Evolutionary conservation across 192 early-diverging fungal genomes (phyloP).

Genomic region (Entomortierella beljakovae): DNA sequence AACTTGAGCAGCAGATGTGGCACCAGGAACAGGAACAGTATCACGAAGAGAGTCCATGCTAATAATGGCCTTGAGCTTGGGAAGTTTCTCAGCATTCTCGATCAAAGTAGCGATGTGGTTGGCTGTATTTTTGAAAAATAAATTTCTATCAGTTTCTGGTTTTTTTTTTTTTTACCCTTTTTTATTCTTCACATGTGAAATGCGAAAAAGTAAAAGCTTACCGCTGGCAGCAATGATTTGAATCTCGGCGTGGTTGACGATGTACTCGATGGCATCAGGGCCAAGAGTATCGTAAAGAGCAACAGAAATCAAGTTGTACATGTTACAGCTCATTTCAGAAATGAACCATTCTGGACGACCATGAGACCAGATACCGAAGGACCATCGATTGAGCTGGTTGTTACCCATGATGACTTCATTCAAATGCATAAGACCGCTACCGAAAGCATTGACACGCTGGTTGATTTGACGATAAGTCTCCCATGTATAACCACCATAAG

Average conservation of each 20-base stretch:
- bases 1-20: conserved; percentile 49
- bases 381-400: conserved; percentile 51
- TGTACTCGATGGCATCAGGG: conserved; percentile 82
- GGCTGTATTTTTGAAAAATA: conserved; percentile 22
- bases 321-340: conserved; percentile 65
- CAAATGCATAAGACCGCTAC: conserved; percentile 75
- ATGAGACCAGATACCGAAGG: conserved; percentile 74
- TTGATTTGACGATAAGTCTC: conserved; percentile 74
- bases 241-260: conserved; percentile 91
- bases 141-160: conserved; percentile 9
- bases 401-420: conserved; percentile 61
- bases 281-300: conserved; percentile 94
- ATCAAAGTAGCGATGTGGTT: conserved; percentile 59
- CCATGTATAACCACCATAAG: conserved; percentile 77
- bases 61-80: conserved; percentile 74
- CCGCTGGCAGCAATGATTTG: conserved; percentile 68
- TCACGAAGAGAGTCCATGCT: conserved; percentile 72
- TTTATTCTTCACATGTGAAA: conserved; percentile 70
- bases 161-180: conserved; percentile 18
- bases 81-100: conserved; percentile 66
- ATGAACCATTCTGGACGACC: conserved; percentile 71
- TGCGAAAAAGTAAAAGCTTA: conserved; percentile 31
- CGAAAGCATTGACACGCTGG: conserved; percentile 71
- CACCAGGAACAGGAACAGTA: conserved; percentile 38
- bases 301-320: conserved; percentile 74